These are phyloP conservation scores for Buddleja alternifolia DNA, from an alignment of 257 asterid species.

Conservation along the genomic window DNA sequence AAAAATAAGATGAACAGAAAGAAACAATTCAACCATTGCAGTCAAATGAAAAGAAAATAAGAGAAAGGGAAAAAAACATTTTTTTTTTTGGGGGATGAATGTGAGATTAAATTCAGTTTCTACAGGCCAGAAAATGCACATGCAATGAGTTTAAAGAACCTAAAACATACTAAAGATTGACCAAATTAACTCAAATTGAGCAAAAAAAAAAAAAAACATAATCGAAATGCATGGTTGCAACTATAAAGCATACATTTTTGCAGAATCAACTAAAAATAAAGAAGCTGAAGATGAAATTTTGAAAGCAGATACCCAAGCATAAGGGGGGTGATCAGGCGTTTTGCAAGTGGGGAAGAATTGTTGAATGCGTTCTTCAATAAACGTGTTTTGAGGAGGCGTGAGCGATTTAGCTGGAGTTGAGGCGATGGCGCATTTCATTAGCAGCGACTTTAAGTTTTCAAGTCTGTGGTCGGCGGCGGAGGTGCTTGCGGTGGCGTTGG, in stretches of 20 bases:
- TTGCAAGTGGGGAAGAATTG: conserved; percentile 34
- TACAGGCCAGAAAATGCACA: conserved; percentile 2
- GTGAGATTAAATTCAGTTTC: neutral
- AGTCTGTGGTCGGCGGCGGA: conserved; percentile 29
- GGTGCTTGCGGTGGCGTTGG: conserved; percentile 14
- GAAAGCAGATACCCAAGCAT: conserved; percentile 44
- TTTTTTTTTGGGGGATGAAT: neutral
- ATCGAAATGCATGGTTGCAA: conserved; percentile 14
- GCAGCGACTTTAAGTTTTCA: conserved; percentile 37
- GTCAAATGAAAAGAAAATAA: neutral
- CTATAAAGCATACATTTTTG: neutral
- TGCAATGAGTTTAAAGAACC: conserved; percentile 22
- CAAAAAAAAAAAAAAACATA: neutral
- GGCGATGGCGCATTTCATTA: conserved; percentile 36
- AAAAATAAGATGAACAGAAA: neutral
- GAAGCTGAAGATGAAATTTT: neutral
- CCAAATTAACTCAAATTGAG: conserved; percentile 15
- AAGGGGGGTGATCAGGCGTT: conserved; percentile 69
- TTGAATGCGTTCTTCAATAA: conserved; percentile 38
- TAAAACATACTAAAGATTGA: neutral
- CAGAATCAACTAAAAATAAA: neutral
- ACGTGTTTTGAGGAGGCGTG: conserved; percentile 30
- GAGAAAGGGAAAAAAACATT: neutral
- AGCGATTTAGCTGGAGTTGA: conserved; percentile 37
- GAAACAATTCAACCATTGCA: too few species aligned